Conservation (phyloP, 2,329 filamentous ascomycete genomes). For the Fusarium dimerum region DNA sequence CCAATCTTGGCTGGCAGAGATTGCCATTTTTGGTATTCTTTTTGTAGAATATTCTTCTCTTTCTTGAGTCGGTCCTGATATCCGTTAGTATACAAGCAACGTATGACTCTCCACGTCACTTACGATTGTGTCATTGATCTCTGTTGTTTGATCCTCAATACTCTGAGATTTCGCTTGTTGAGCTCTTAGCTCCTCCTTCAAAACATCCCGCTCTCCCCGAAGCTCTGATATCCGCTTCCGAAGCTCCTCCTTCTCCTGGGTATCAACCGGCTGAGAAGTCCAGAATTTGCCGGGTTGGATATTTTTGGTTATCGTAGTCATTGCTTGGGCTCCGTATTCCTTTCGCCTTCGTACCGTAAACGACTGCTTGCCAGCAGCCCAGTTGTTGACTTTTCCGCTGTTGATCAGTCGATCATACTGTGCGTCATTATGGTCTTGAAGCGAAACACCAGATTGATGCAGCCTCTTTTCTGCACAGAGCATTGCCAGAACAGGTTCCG, state of each 20-base stretch:
- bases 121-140: constrained; percentile 43
- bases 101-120: constrained; percentile 15
- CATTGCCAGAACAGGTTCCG: constrained; percentile 82
- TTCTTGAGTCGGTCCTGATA: constrained; percentile 50
- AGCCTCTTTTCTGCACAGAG: constrained; percentile 74
- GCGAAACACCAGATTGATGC: constrained; percentile 66
- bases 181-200: constrained; percentile 37
- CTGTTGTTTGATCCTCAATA: constrained; percentile 44
- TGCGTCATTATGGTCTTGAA: constrained; percentile 62
- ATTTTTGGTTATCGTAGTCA: constrained; percentile 66
- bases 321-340: constrained; percentile 78
- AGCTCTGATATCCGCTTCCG: constrained; percentile 52
- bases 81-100: constrained; percentile 17
- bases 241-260: constrained; percentile 62
- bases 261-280: constrained; percentile 76
- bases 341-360: constrained; percentile 69
- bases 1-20: constrained; percentile 72
- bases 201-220: constrained; percentile 32
- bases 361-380: constrained; percentile 65
- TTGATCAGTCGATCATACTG: constrained; percentile 68
- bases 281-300: constrained; percentile 67
- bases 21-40: constrained; percentile 63
- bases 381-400: constrained; percentile 61
- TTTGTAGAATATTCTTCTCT: constrained; percentile 70
- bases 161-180: constrained; percentile 41